These are phyloP conservation scores for Xylariomycetidae sp. DNA, from an alignment of 2,329 filamentous ascomycete genomes.

Conservation along the genomic window DNA sequence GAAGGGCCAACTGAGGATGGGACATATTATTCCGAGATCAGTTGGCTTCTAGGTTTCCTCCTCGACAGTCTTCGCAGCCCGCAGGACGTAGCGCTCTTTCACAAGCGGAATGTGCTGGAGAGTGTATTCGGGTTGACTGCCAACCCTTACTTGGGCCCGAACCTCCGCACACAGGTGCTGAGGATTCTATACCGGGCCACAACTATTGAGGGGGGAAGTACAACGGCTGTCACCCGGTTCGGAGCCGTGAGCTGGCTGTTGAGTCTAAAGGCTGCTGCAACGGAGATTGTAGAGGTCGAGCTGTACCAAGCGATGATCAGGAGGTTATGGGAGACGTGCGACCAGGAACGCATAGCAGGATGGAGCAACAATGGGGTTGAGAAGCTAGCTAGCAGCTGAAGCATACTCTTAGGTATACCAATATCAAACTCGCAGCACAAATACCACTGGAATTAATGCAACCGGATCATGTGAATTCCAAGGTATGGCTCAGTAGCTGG, in stretches of 20 bases:
- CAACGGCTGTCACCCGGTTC: slow-evolving; percentile 27
- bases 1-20: slow-evolving; percentile 35
- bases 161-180: slow-evolving; percentile 21
- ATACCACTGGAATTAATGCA: too few relatives aligned
- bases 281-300: slow-evolving; percentile 14
- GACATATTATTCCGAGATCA: slow-evolving; percentile 26
- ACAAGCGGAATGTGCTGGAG: slow-evolving; percentile 42
- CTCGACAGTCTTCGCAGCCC: slow-evolving; percentile 23
- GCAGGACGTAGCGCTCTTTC: slow-evolving; percentile 24
- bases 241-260: slow-evolving; percentile 24
- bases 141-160: slow-evolving; percentile 22
- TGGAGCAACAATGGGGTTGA: slow-evolving; percentile 25
- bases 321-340: slow-evolving; percentile 25
- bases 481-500: too few relatives aligned
- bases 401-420: too few relatives aligned
- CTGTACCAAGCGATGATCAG: slow-evolving; percentile 22
- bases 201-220: slow-evolving; percentile 24
- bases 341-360: slow-evolving; percentile 23
- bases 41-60: slow-evolving; percentile 26
- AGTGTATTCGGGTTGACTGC: slow-evolving; percentile 34
- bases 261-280: slow-evolving; percentile 18
- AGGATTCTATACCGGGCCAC: slow-evolving; percentile 23
- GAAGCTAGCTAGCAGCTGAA: slow-evolving; percentile 4
- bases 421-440: too few relatives aligned
- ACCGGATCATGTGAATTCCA: too few relatives aligned